Percentiles rank a stretch among this genome's conserved stretches.
Conservation (phyloP, 495 filamentous ascomycete species). For the Neurospora sp. region DNA sequence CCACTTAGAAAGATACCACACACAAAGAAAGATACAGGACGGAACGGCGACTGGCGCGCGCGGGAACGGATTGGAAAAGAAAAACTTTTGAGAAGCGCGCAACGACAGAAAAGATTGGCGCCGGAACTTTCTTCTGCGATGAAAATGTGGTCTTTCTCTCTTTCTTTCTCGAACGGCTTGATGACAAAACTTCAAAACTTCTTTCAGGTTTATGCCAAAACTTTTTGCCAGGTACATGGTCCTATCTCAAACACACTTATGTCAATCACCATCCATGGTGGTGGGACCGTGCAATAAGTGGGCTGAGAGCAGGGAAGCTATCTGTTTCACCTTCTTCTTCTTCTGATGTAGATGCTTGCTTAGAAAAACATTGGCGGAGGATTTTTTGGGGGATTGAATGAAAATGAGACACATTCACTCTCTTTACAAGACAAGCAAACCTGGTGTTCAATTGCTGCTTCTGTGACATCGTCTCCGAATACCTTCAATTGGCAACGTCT, state of each 20-base stretch:
- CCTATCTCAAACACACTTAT: neutral
- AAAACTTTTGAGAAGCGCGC: neutral
- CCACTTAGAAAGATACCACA: neutral
- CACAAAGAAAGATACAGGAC: neutral
- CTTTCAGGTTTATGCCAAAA: neutral
- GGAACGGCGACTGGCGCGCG: neutral
- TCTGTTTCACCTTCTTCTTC: neutral
- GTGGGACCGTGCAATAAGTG: neutral
- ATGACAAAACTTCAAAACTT: neutral
- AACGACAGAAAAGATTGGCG: neutral
- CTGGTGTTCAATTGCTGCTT: neutral
- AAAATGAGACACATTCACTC: neutral
- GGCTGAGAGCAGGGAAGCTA: neutral
- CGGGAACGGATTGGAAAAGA: neutral
- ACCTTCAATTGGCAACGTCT: neutral
- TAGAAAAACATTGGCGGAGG: neutral
- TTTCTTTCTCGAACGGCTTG: neutral
- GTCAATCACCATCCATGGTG: neutral
- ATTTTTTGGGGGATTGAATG: neutral
- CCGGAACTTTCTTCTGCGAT: neutral
- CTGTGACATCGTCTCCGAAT: neutral
- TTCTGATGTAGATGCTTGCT: neutral
- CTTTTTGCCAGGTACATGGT: neutral
- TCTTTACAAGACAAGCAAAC: neutral
- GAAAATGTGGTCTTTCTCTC: neutral